These are phyloP conservation scores for Raffaelea deltoideospora DNA, from an alignment of 2,329 filamentous ascomycete species.

Conservation along the genomic window DNA sequence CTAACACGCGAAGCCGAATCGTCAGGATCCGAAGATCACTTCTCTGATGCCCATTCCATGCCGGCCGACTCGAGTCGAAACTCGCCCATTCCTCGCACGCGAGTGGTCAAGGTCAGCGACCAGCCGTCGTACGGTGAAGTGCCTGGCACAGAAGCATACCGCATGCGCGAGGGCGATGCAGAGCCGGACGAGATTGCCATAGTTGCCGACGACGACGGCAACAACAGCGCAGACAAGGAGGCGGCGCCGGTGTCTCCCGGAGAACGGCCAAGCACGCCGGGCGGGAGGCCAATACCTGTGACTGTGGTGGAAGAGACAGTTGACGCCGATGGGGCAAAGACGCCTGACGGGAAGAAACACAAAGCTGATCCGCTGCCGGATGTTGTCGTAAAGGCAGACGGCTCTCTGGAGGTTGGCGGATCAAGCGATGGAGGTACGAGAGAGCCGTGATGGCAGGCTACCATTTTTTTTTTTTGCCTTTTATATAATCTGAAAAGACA, in stretches of 20 bases:
- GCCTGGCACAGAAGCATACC: conserved; percentile 43
- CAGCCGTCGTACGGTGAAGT: conserved; percentile 45
- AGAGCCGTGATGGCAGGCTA: background rate
- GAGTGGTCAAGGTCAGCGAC: conserved; percentile 43
- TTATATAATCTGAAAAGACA: no score
- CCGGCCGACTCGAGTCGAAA: conserved; percentile 23
- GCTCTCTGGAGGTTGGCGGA: conserved; percentile 20
- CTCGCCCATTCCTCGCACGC: conserved; percentile 42
- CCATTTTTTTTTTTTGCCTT: conserved; percentile 7
- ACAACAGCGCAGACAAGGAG: background rate
- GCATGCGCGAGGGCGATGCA: conserved; percentile 40
- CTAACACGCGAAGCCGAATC: conserved; percentile 24
- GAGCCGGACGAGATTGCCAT: conserved; percentile 45
- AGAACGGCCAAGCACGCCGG: conserved; percentile 8
- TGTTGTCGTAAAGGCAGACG: conserved; percentile 30
- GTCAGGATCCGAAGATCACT: conserved; percentile 54
- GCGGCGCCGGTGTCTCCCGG: background rate
- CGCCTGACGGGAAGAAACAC: conserved; percentile 28
- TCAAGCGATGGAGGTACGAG: conserved; percentile 20
- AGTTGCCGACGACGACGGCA: conserved; percentile 17
- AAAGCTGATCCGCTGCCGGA: conserved; percentile 39
- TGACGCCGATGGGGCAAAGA: conserved; percentile 27
- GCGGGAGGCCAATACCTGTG: conserved; percentile 28
- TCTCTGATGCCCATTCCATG: conserved; percentile 48
- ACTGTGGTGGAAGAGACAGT: conserved; percentile 38